phyloP scores from a whole-genome alignment of 345 rosid species.

The Aquilaria malaccensis region DNA sequence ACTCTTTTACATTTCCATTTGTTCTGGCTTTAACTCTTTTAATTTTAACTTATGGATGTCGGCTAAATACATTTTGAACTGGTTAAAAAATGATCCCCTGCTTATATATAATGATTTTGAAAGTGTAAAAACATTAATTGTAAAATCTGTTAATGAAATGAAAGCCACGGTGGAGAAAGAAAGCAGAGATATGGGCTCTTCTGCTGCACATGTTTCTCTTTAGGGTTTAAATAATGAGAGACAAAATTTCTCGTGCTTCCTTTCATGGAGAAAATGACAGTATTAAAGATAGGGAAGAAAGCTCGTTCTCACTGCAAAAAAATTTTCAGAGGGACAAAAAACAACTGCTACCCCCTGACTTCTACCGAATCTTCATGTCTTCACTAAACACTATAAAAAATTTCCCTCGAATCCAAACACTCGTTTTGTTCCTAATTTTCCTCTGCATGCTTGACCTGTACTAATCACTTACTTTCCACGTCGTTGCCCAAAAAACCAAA shows the following conservation, averaged over 20 bases:
- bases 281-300: slow-evolving; percentile 19
- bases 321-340: slow-evolving; percentile 25
- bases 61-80: no score
- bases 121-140: no score
- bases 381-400: slow-evolving; percentile 30
- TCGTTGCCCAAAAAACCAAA: slow-evolving; percentile 6
- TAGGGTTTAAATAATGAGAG: neutral
- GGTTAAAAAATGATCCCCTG: no score
- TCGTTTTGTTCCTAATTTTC: slow-evolving; percentile 15
- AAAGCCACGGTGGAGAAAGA: no score
- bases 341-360: slow-evolving; percentile 19
- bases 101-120: no score
- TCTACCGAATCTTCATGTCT: slow-evolving; percentile 39
- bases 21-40: no score
- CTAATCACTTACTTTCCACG: slow-evolving; percentile 26
- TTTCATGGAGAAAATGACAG: slow-evolving; percentile 9
- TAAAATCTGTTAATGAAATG: no score
- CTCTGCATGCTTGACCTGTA: slow-evolving; percentile 35
- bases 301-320: slow-evolving; percentile 44
- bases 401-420: slow-evolving; percentile 19
- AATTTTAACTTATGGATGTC: no score
- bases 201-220: neutral
- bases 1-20: no score
- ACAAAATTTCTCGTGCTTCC: neutral
- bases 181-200: no score